Percentiles rank a stretch among this genome's conserved stretches.
Conservation (phyloP, 2,329 filamentous ascomycete species). For the Ciborinia camelliae region DNA sequence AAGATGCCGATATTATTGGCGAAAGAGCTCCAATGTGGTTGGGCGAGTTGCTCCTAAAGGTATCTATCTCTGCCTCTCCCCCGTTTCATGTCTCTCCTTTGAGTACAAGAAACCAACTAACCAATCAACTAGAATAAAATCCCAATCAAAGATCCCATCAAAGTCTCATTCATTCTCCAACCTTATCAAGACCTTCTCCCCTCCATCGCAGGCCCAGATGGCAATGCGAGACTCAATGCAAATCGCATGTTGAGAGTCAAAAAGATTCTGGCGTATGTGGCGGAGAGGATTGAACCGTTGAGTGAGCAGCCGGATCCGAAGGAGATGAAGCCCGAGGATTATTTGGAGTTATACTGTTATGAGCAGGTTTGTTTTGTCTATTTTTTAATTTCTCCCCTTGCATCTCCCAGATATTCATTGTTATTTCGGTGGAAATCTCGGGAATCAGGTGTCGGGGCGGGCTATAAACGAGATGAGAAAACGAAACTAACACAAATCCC, state of each 20-base stretch:
- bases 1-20: constrained; percentile 79
- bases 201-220: constrained; percentile 68
- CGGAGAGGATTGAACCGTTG: constrained; percentile 81
- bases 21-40: constrained; percentile 88
- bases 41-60: constrained; percentile 75
- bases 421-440: background rate
- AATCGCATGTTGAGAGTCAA: constrained; percentile 95
- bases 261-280: constrained; percentile 90
- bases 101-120: constrained; percentile 4
- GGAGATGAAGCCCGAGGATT: constrained; percentile 77
- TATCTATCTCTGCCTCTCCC: constrained; percentile 38
- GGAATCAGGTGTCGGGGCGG: background rate
- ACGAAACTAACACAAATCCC: background rate
- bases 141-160: constrained; percentile 85
- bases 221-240: constrained; percentile 86
- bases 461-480: background rate
- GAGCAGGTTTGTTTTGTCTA: constrained; percentile 66
- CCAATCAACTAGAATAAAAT: constrained; percentile 62
- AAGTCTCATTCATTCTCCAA: constrained; percentile 90
- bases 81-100: no score
- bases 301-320: constrained; percentile 56
- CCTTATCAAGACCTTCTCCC: constrained; percentile 75
- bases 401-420: background rate
- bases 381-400: constrained; percentile 3
- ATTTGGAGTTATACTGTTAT: constrained; percentile 92